Evolutionary conservation across 768 basidiomycete species (phyloP).

Genomic region (Macrolepiota albuminosa): DNA sequence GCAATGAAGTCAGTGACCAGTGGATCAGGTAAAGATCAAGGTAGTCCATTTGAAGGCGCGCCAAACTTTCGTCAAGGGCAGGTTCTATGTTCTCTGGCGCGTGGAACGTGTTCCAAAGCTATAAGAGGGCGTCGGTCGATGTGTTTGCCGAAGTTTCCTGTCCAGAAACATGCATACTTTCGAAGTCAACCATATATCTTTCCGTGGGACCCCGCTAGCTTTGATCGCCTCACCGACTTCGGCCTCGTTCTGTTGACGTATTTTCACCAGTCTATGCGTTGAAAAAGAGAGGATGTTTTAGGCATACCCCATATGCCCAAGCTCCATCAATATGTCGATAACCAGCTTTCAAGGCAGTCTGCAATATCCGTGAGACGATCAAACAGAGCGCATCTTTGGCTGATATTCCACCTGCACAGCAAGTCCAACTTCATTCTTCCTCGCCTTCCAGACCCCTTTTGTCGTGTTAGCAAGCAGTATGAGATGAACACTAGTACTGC

Average conservation of each 20-base stretch:
- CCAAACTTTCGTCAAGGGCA: conserved; percentile 47
- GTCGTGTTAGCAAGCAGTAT: neutral
- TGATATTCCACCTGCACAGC: conserved; percentile 51
- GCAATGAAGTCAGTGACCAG: conserved; percentile 40
- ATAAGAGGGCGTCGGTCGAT: neutral
- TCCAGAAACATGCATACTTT: conserved; percentile 28
- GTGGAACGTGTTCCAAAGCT: conserved; percentile 80
- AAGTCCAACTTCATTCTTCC: conserved; percentile 51
- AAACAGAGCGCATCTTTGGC: neutral
- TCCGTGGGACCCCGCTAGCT: conserved; percentile 54
- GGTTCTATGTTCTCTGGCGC: conserved; percentile 67
- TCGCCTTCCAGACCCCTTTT: conserved; percentile 61
- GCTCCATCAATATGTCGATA: conserved; percentile 75
- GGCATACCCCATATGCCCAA: conserved; percentile 58
- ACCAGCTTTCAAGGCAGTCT: conserved; percentile 57
- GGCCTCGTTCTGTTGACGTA: conserved; percentile 51
- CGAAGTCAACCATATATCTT: conserved; percentile 66
- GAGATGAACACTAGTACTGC: neutral
- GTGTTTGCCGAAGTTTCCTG: neutral
- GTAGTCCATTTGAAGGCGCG: conserved; percentile 10
- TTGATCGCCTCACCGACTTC: conserved; percentile 63
- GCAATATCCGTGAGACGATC: neutral
- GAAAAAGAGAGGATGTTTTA: neutral
- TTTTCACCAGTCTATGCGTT: neutral
- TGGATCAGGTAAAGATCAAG: conserved; percentile 71